These are phyloP conservation scores for Phialophora tarda DNA, from an alignment of 2,329 filamentous ascomycete genomes.

Conservation along the genomic window DNA sequence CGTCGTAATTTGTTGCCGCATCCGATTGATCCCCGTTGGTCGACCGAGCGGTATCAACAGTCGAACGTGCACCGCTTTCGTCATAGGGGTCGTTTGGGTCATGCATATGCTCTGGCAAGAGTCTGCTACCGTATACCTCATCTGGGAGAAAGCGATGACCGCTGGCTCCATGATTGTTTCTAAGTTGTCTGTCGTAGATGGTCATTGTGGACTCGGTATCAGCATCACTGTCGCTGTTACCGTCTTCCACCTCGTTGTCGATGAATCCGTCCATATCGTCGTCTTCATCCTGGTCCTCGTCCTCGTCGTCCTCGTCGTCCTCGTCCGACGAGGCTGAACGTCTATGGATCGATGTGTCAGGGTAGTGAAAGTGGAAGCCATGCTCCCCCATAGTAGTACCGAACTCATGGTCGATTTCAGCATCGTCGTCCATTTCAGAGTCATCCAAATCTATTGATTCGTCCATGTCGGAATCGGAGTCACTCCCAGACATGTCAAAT, in stretches of 20 bases:
- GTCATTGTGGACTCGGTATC: slow-evolving; percentile 30
- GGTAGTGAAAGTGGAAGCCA: slow-evolving; percentile 7
- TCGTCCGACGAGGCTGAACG: slow-evolving; percentile 5
- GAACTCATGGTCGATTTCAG: slow-evolving; percentile 30
- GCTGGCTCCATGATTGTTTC: not conserved
- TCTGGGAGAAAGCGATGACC: not conserved
- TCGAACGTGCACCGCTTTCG: not conserved
- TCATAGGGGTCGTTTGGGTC: not conserved
- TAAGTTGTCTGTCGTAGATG: slow-evolving; percentile 4
- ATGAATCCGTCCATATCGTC: slow-evolving; percentile 36
- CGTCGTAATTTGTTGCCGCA: slow-evolving; percentile 30
- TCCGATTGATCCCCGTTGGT: slow-evolving; percentile 11
- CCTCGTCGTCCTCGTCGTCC: slow-evolving; percentile 21
- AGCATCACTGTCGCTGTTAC: slow-evolving; percentile 29
- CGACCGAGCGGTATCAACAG: not conserved
- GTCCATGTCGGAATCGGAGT: slow-evolving; percentile 26
- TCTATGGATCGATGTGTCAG: slow-evolving; percentile 10
- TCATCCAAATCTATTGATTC: slow-evolving; percentile 16
- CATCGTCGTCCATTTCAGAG: slow-evolving; percentile 32
- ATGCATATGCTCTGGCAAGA: not conserved
- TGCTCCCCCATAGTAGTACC: slow-evolving; percentile 16
- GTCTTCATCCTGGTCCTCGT: slow-evolving; percentile 30
- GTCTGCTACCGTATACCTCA: not conserved
- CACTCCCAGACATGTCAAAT: slow-evolving; percentile 44
- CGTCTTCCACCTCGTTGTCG: slow-evolving; percentile 29